Conservation (phyloP, 2,329 filamentous ascomycete species). For the Aspergillus neoniger region DNA sequence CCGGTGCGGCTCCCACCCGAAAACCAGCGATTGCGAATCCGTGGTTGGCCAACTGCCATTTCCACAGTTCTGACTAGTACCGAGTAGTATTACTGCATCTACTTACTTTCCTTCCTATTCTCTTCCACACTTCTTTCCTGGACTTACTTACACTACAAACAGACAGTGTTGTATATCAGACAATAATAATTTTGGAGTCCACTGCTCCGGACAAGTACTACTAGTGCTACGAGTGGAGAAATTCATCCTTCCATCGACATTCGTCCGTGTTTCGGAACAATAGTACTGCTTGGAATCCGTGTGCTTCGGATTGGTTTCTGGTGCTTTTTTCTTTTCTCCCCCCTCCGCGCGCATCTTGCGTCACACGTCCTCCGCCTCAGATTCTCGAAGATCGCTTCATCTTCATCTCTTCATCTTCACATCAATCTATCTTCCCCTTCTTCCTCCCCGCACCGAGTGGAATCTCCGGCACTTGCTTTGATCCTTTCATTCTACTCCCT, state of each 20-base stretch:
- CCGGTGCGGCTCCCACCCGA: background rate
- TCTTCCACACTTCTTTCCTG: background rate
- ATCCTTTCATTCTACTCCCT: background rate
- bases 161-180: background rate
- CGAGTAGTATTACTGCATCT: too few relatives aligned
- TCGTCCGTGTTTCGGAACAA: background rate
- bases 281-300: background rate
- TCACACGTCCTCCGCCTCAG: slow-evolving; percentile 1
- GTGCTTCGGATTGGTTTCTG: slow-evolving; percentile 5
- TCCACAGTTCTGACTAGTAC: background rate
- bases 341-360: slow-evolving; percentile 1
- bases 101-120: background rate
- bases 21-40: background rate
- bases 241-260: background rate
- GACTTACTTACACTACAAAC: background rate
- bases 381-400: slow-evolving; percentile 4
- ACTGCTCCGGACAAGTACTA: background rate
- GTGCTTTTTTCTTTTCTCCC: background rate
- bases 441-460: background rate
- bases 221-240: background rate
- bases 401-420: background rate
- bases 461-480: background rate
- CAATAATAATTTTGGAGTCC: background rate
- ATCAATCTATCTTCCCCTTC: background rate
- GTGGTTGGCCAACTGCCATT: background rate